Percentiles rank a stretch among this genome's conserved stretches.
phyloP scores from a whole-genome alignment of 371 early-diverging fungal species.

The Batkoa obscura region DNA sequence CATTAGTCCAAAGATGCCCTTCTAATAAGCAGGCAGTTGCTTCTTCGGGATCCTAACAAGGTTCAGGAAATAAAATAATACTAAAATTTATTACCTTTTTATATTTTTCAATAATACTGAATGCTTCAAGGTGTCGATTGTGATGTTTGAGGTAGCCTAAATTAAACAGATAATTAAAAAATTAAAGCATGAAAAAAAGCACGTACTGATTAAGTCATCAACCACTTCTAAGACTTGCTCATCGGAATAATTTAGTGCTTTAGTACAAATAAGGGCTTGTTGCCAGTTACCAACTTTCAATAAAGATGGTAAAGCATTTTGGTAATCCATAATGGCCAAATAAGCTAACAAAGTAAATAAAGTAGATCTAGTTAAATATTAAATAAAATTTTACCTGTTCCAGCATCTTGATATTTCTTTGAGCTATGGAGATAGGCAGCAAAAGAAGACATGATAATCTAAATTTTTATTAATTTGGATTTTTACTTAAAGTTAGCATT shows the following conservation, averaged over 20 bases:
- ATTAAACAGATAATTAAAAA: background rate
- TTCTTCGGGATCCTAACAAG: constrained; percentile 30
- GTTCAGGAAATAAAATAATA: background rate
- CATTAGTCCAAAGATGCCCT: constrained; percentile 52
- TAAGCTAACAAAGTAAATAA: background rate
- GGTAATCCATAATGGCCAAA: background rate
- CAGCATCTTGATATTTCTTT: background rate
- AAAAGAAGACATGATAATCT: background rate
- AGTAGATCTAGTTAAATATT: background rate
- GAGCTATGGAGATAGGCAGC: background rate
- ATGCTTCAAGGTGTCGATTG: background rate
- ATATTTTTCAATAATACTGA: background rate
- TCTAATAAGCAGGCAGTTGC: constrained; percentile 37
- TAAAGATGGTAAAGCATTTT: background rate
- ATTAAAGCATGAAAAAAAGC: background rate
- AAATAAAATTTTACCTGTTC: background rate
- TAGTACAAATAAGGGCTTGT: background rate
- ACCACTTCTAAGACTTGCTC: background rate
- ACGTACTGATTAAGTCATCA: background rate
- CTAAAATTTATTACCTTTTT: background rate
- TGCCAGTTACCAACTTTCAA: constrained; percentile 2
- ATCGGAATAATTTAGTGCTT: background rate
- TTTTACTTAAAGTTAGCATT: background rate
- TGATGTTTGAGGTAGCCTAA: constrained; percentile 2
- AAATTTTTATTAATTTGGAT: background rate